Evolutionary conservation across 2,329 filamentous ascomycete species (phyloP), one percentile per base, ranked within the genome.

Genomic region (Phialophora verrucosa): DNA sequence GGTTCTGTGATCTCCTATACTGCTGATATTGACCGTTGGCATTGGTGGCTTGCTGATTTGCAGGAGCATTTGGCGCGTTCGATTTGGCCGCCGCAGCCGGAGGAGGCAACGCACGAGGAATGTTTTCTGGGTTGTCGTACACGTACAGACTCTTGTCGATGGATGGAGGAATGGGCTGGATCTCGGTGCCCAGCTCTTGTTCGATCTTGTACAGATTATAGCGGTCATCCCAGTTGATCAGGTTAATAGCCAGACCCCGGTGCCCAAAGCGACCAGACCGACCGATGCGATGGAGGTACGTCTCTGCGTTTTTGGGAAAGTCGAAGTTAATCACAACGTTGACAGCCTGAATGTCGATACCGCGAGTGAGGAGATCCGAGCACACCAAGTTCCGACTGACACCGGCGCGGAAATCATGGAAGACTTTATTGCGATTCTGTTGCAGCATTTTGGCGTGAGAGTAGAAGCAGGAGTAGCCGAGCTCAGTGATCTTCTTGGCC

Each of bases 321-420:
- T 99, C 95, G 76, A 99, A 99, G 83, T 99, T 99, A 87, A 99
- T 99, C 77, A 99, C 95, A 63, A 99, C 95, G 74, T 99, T 99
- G 76, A 99, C 95, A 62, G 95, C 95, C 80, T 99, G 95, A 71
- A 99, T 99, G 81, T 99, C 95, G 75, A 99, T 99, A 88, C 95
- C 95, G 81, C 95, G 93, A 70, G 95, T 99, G 70, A 99, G 87
- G 47, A 99, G 85, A 81, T 99, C 95, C 2, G 96, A 99, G 81
- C 95, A 99, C 70, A 99, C 95, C 44, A 99, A 88, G 78, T 99
- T 99, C 75, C 95, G 92, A 83, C 94, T 98, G 61, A 97, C 93
- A 65, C 95, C 95, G 75, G 97, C 97, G 73, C 95, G 90, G 85
- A 99, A 99, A 78, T 99, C 96, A 81, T 99, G 95, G 84, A 99